Base-by-base conservation (phyloP, 2,329 filamentous ascomycete species). In the Colletotrichum horii region DNA sequence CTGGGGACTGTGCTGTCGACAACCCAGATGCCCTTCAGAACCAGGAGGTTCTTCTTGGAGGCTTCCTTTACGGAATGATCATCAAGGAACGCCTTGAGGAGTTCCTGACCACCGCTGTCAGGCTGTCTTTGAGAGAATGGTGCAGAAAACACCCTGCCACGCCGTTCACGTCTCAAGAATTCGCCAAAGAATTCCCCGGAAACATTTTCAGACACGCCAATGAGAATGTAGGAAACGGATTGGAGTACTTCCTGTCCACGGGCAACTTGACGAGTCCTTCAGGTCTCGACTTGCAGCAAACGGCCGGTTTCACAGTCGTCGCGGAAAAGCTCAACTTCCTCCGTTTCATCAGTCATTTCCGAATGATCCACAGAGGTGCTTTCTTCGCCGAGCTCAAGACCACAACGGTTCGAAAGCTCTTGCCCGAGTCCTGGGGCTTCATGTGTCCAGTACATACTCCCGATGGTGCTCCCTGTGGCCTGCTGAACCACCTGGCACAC, bases 261-360 rank as follows among this genome's bases (percentile, higher is more conserved):
- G 97, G 97, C 79, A 99, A 99, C 81, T 88, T 99, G 61, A 92
- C 95, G 81, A 98, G 95, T 88, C 93, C 95, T 16, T 98, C 95
- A 34, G 97, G 97, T 78, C 89, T 99, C 55, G 97, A 99, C 89
- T 85, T 98, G 81, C 97, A 98, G 83, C 97, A 99, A 85, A 93
- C 94, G 0, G 97, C 96, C 15, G 97, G 97, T 77, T 99, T 98
- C 84, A 98, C 95, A 0, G 96, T 99, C 66, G 96, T 98, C 67
- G 97, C 97, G 4, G 97, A 99, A 84, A 98, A 98, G 89, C 96
- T 99, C 83, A 99, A 99, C 87, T 99, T 98, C 84, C 92, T 98
- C 81, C 95, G 97, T 81, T 99, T 98, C 87, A 98, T 99, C 87
- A 97, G 95, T 84, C 97, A 99, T 85, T 99, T 99, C 90, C 94